A percentile compares a stretch with the other conserved stretches of the same genome.
These are phyloP conservation scores for Lichtheimia ornata DNA, from an alignment of 371 early-diverging fungal species.

Conservation along the genomic window DNA sequence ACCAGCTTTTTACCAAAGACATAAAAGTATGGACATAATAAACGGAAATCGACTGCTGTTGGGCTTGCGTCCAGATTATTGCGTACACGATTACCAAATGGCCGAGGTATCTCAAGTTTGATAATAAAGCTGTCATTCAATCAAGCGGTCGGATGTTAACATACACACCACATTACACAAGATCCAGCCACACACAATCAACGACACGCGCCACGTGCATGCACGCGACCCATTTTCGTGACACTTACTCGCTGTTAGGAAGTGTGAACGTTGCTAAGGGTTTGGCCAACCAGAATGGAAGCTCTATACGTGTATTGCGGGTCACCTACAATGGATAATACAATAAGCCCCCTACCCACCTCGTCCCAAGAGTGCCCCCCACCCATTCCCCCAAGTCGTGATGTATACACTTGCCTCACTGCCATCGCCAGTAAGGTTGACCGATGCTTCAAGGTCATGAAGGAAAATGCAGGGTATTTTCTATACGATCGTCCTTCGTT, in stretches of 20 bases:
- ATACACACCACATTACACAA: background rate
- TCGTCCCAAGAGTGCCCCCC: no score
- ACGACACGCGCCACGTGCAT: no score
- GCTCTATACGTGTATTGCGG: slow-evolving; percentile 31
- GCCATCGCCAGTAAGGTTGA: slow-evolving; percentile 41
- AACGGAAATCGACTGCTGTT: slow-evolving; percentile 35
- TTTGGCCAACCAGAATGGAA: slow-evolving; percentile 52
- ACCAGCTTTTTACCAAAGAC: slow-evolving; percentile 41
- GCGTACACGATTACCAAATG: slow-evolving; percentile 42
- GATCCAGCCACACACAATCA: background rate
- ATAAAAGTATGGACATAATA: slow-evolving; percentile 46
- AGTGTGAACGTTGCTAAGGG: slow-evolving; percentile 32
- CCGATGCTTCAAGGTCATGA: slow-evolving; percentile 28
- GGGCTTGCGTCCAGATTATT: slow-evolving; percentile 45
- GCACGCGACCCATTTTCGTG: background rate
- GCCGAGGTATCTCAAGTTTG: slow-evolving; percentile 37
- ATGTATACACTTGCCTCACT: slow-evolving; percentile 20
- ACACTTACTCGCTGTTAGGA: slow-evolving; percentile 16
- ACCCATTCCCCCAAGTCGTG: no score
- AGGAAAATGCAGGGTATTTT: slow-evolving; percentile 48
- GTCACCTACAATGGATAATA: slow-evolving; percentile 12
- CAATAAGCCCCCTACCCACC: background rate
- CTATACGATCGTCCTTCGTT: slow-evolving; percentile 14
- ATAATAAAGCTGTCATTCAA: slow-evolving; percentile 23
- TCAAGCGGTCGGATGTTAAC: background rate